Percentiles rank a stretch among this genome's conserved stretches.
These are phyloP conservation scores for Parastagonospora nodorum DNA, from an alignment of 2,329 filamentous ascomycete species.

Conservation along the genomic window DNA sequence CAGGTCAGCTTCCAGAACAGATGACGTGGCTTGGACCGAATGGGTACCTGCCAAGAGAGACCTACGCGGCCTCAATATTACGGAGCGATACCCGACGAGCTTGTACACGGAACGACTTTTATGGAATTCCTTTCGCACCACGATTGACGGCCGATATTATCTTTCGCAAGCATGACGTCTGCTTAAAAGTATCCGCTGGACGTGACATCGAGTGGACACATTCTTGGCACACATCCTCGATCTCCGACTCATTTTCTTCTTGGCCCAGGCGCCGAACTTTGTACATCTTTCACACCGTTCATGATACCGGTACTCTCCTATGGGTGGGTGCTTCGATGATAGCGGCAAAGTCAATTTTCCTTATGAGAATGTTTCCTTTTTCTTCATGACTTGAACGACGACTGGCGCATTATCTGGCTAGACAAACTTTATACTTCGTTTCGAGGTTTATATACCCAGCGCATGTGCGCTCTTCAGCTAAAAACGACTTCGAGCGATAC, in stretches of 20 bases:
- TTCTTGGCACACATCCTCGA: too few relatives aligned
- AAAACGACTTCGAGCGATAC: too few relatives aligned
- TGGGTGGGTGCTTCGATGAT: not conserved
- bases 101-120: not conserved
- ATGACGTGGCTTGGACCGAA: constrained; percentile 2
- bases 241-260: too few relatives aligned
- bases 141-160: too few relatives aligned
- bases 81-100: not conserved
- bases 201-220: too few relatives aligned
- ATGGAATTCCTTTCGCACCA: too few relatives aligned
- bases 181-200: too few relatives aligned
- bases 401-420: not conserved
- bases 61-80: constrained; percentile 1
- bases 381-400: not conserved
- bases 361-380: not conserved
- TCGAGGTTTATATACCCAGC: constrained; percentile 1
- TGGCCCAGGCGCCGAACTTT: not conserved
- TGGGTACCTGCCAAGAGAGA: not conserved
- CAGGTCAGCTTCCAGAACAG: not conserved
- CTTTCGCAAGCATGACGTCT: too few relatives aligned
- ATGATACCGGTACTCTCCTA: not conserved
- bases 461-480: not conserved
- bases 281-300: not conserved
- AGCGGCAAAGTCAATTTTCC: not conserved
- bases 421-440: not conserved